These are phyloP conservation scores for Panaeolus papilionaceus DNA, from an alignment of 768 basidiomycete species.

Conservation along the genomic window DNA sequence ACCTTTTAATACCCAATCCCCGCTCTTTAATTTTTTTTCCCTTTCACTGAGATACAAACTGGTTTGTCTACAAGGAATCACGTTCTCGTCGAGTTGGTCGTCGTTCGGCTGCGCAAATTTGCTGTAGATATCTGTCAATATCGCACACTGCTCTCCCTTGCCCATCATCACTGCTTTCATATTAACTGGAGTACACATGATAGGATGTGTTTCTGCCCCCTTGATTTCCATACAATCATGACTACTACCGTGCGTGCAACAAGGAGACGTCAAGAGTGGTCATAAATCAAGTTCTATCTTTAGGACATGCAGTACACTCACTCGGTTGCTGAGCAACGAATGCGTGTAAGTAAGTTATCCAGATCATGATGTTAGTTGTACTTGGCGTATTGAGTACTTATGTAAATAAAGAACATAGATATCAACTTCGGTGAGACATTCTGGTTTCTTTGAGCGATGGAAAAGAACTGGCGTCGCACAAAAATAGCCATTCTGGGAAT, in stretches of 20 bases:
- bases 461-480: no score
- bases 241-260: not conserved
- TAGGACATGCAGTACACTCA: not conserved
- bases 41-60: no score
- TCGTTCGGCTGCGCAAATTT: no score
- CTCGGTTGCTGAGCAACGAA: not conserved
- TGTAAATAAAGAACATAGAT: no score
- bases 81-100: no score
- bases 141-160: not conserved
- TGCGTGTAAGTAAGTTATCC: not conserved
- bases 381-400: not conserved
- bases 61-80: no score
- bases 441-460: no score
- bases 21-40: no score
- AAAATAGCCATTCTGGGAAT: no score
- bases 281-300: not conserved
- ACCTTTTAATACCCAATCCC: not conserved
- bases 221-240: not conserved
- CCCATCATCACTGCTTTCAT: not conserved
- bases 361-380: not conserved
- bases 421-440: no score
- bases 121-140: no score
- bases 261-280: not conserved
- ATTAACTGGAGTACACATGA: not conserved
- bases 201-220: not conserved